Evolutionary conservation across 2,329 filamentous ascomycete species (phyloP).

Genomic region (Aspergillus arachidicola): DNA sequence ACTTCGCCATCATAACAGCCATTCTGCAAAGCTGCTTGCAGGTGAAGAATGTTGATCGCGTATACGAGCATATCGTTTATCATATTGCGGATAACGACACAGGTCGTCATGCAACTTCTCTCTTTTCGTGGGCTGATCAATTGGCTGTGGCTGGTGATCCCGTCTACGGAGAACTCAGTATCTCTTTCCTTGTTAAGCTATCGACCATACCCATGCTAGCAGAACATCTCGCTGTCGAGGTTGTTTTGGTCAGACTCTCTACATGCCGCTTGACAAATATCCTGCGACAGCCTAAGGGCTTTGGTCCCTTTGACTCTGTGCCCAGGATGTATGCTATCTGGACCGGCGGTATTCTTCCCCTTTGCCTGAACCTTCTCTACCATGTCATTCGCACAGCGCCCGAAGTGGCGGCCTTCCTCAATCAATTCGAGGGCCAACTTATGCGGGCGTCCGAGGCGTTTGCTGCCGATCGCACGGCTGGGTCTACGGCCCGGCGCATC

Average conservation of each 20-base stretch:
- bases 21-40: conserved; percentile 82
- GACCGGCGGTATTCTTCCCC: conserved; percentile 81
- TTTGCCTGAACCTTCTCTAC: conserved; percentile 84
- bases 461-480: conserved; percentile 53
- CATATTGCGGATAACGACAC: conserved; percentile 68
- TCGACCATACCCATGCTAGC: conserved; percentile 79
- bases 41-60: conserved; percentile 73
- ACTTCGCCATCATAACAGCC: conserved; percentile 84
- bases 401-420: conserved; percentile 84
- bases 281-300: conserved; percentile 67
- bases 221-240: conserved; percentile 87
- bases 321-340: conserved; percentile 85
- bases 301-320: conserved; percentile 77
- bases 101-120: conserved; percentile 76
- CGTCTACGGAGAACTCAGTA: conserved; percentile 87
- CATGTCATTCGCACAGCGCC: conserved; percentile 78
- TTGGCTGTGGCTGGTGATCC: conserved; percentile 78
- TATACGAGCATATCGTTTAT: conserved; percentile 69
- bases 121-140: conserved; percentile 93
- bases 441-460: conserved; percentile 71
- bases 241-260: conserved; percentile 75
- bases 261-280: conserved; percentile 78
- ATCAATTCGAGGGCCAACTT: conserved; percentile 82
- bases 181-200: conserved; percentile 84
- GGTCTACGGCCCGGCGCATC: conserved; percentile 60